These are phyloP conservation scores for Sphaerulina musiva DNA, from an alignment of 2,329 filamentous ascomycete genomes.

Conservation along the genomic window DNA sequence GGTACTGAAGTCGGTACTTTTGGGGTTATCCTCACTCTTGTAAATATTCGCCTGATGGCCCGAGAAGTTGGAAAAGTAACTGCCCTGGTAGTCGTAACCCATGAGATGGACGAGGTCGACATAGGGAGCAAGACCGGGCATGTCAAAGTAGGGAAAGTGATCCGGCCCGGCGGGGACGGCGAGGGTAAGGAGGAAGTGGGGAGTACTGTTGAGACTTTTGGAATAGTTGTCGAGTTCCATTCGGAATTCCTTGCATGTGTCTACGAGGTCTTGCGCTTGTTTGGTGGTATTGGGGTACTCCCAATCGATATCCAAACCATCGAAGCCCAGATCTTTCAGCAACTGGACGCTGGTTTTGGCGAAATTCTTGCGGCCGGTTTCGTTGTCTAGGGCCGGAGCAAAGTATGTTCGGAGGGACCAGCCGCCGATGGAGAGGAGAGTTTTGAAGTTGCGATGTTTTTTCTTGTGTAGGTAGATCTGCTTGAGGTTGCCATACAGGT, in stretches of 20 bases:
- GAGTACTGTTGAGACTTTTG: conserved; percentile 17
- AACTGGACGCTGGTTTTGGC: conserved; percentile 65
- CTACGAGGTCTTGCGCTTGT: conserved; percentile 37
- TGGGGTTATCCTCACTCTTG: conserved; percentile 50
- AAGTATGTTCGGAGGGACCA: conserved; percentile 77
- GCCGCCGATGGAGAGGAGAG: conserved; percentile 75
- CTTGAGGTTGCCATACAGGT: conserved; percentile 64
- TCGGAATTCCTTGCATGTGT: conserved; percentile 28
- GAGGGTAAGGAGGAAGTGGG: conserved; percentile 39
- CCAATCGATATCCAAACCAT: conserved; percentile 45
- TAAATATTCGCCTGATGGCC: conserved; percentile 77
- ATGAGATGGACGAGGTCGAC: conserved; percentile 46
- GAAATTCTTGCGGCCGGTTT: conserved; percentile 57
- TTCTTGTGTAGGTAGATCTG: conserved; percentile 71
- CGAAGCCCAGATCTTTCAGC: conserved; percentile 71
- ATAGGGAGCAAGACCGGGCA: conserved; percentile 34
- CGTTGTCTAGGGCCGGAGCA: conserved; percentile 56
- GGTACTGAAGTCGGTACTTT: conserved; percentile 70
- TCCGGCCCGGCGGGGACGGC: conserved; percentile 38
- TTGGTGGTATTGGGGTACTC: conserved; percentile 38
- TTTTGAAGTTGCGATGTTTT: conserved; percentile 65
- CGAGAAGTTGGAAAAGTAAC: conserved; percentile 37
- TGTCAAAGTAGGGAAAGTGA: conserved; percentile 38
- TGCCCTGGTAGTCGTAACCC: conserved; percentile 57
- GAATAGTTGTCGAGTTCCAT: conserved; percentile 37